Percentiles rank a stretch among this genome's conserved stretches.
phyloP scores from a whole-genome alignment of 495 filamentous ascomycete genomes.

The Trichoderma gamsii region DNA sequence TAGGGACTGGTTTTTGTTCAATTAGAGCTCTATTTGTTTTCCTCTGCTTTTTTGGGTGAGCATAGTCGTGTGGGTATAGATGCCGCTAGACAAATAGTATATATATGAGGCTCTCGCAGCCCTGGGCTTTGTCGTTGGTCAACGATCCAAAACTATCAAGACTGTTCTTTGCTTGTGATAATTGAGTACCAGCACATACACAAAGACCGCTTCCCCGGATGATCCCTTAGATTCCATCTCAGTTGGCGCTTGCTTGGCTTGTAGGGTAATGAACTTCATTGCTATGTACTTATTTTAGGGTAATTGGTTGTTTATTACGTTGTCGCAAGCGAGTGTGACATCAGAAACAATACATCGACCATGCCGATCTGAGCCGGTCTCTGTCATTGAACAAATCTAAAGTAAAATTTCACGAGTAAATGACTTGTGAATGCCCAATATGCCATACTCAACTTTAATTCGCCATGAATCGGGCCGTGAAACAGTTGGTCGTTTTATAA shows the following conservation, averaged over 20 bases:
- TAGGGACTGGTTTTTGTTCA: not conserved
- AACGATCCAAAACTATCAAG: not conserved
- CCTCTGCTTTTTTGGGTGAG: not conserved
- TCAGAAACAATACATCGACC: too few relatives aligned
- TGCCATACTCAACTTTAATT: too few relatives aligned
- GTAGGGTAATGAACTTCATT: not conserved
- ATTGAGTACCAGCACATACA: not conserved
- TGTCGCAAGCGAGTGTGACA: too few relatives aligned
- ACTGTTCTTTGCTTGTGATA: not conserved
- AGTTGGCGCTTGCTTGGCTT: not conserved
- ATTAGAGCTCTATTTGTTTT: not conserved
- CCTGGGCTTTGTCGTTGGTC: not conserved
- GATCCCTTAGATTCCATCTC: not conserved
- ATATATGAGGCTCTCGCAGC: not conserved
- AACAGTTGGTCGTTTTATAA: too few relatives aligned
- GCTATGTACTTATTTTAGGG: not conserved
- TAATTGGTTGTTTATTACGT: not conserved
- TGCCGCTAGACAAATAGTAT: slow-evolving; percentile 2
- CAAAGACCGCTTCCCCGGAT: not conserved
- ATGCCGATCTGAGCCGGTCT: too few relatives aligned
- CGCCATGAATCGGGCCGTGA: too few relatives aligned
- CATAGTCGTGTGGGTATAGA: not conserved
- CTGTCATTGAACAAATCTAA: too few relatives aligned
- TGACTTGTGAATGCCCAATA: too few relatives aligned
- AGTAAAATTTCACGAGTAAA: too few relatives aligned